Base-by-base conservation (phyloP, 495 filamentous ascomycete species). In the Aspergillus funiculosus region DNA sequence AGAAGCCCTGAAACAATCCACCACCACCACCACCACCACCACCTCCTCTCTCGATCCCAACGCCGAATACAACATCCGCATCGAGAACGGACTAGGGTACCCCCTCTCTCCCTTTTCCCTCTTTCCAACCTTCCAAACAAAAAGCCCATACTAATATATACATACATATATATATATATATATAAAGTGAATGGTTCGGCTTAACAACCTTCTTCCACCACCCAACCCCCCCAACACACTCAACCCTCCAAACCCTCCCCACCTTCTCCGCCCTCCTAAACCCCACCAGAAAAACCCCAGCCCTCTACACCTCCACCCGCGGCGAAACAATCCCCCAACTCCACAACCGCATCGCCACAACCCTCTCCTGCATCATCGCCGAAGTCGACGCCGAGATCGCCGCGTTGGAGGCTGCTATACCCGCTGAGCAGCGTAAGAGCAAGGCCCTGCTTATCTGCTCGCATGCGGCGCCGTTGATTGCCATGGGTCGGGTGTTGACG, bases 391-490 rank as follows among this genome's bases (percentile, higher is more conserved):
- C 58, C 4, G 74, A 83, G 37, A 67, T 77, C 22, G 39, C 58
- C 1, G 58, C 43, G 0, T 11, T 62, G 1, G 68, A 71, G 39
- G 54, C 60, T 4, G 18, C 55, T 11, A 49, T 48, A 6, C 31
- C 56, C 1, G 37, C 60, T 1, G 53, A 59, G 5, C 43, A 53
- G 31, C 51, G 56, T 4, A 62, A 61, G 1, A 66, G 62, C 37
- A 83, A 79, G 37, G 71, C 87, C 0, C 69, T 96, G 11, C 51
- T 95, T 17, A 75, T 98, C 10, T 94, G 86, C 61, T 82, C 87
- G n/a, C 92, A 98, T 69, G 92, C 91, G 0, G 92, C 92, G 15
- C 75, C 80, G 10, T 72, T 95, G 54, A 94, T 98, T 56, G 84
- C 85, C 5, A 81, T 89, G 43, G 92, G 89, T 2, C 75, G 92